Percentiles rank a stretch among this genome's conserved stretches.
phyloP scores from a whole-genome alignment of 495 filamentous ascomycete species.

The Xylaria flabelliformis region DNA sequence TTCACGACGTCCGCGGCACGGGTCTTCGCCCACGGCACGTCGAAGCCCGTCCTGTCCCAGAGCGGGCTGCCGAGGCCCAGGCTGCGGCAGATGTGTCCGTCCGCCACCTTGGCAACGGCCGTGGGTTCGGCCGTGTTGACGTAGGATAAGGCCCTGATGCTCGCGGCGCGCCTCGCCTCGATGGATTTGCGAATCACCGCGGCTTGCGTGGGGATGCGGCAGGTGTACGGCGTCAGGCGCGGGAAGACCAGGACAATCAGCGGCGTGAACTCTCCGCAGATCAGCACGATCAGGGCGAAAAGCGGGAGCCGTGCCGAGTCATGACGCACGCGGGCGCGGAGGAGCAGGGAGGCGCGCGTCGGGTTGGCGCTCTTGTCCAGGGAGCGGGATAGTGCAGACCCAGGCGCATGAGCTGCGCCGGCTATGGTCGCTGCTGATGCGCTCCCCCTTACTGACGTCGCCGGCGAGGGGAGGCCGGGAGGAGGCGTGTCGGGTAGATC shows the following conservation, averaged over 20 bases:
- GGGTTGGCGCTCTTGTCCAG: conserved; percentile 58
- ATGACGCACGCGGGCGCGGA: conserved; percentile 66
- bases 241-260: conserved; percentile 71
- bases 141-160: conserved; percentile 45
- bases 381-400: conserved; percentile 45
- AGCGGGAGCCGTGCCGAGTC: conserved; percentile 77
- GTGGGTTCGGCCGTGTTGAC: background rate
- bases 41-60: conserved; percentile 43
- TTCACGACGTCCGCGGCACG: conserved; percentile 39
- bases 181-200: conserved; percentile 57
- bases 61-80: conserved; percentile 39
- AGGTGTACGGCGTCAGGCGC: conserved; percentile 74
- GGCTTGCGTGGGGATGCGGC: conserved; percentile 78
- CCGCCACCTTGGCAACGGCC: conserved; percentile 45
- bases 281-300: conserved; percentile 72
- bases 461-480: conserved; percentile 27
- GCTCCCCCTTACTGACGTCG: conserved; percentile 29
- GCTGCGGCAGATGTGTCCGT: conserved; percentile 41
- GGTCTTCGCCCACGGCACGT: conserved; percentile 29
- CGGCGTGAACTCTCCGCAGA: conserved; percentile 87
- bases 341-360: conserved; percentile 41
- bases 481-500: conserved; percentile 28
- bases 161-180: conserved; percentile 53
- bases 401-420: conserved; percentile 9
- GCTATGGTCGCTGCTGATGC: conserved; percentile 25